Evolutionary conservation across 2,329 filamentous ascomycete species (phyloP).

Genomic region (Pseudocercospora macadamiae): DNA sequence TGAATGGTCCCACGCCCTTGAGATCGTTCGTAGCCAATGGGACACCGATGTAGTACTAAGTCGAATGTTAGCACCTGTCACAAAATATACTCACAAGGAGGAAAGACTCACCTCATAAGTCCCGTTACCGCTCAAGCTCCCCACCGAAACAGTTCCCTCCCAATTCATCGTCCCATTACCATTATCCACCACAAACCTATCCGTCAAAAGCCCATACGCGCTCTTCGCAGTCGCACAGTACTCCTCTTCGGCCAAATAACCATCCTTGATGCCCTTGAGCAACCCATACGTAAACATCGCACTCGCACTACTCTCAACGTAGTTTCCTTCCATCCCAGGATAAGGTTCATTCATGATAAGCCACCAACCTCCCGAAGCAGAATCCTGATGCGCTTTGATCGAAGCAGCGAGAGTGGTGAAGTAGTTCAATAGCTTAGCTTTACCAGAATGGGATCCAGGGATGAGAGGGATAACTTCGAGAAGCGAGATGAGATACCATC

Average conservation of each 20-base stretch:
- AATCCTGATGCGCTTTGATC: slow-evolving; percentile 52
- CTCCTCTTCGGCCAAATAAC: slow-evolving; percentile 38
- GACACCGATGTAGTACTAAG: slow-evolving; percentile 44
- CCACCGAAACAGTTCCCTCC: slow-evolving; percentile 57
- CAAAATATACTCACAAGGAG: neutral
- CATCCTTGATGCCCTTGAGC: slow-evolving; percentile 50
- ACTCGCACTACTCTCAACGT: slow-evolving; percentile 62
- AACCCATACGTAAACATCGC: slow-evolving; percentile 62
- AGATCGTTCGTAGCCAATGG: slow-evolving; percentile 42
- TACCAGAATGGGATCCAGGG: slow-evolving; percentile 40
- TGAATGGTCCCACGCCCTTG: slow-evolving; percentile 48
- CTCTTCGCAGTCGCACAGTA: slow-evolving; percentile 56
- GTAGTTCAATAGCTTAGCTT: slow-evolving; percentile 40
- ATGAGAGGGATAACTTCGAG: slow-evolving; percentile 51
- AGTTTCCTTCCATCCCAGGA: slow-evolving; percentile 52
- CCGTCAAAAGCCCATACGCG: slow-evolving; percentile 50
- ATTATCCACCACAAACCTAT: slow-evolving; percentile 53
- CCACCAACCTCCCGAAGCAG: slow-evolving; percentile 61
- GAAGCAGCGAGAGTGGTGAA: slow-evolving; percentile 46
- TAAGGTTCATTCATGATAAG: slow-evolving; percentile 60
- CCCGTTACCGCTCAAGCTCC: slow-evolving; percentile 53
- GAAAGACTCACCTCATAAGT: slow-evolving; percentile 52
- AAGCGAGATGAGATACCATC: slow-evolving; percentile 59
- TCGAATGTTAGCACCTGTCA: neutral
- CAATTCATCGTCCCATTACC: slow-evolving; percentile 54